These are phyloP conservation scores for Chaetomiaceae sp. DNA, from an alignment of 2,329 filamentous ascomycete species.

Conservation along the genomic window DNA sequence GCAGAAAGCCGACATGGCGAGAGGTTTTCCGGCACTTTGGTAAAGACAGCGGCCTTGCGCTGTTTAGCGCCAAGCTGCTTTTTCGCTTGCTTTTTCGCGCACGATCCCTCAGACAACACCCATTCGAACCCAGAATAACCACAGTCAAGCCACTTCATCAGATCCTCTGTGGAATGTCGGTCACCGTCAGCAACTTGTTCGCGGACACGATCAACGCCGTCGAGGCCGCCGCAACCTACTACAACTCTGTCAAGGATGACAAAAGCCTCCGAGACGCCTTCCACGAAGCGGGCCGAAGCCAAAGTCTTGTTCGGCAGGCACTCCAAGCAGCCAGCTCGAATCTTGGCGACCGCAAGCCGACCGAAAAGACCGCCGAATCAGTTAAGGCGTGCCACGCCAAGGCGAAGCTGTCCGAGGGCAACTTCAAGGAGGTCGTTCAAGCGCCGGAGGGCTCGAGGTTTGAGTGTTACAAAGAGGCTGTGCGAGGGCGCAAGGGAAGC, in stretches of 20 bases:
- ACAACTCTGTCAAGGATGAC: conserved; percentile 7
- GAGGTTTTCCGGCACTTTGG: not conserved
- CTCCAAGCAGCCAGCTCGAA: conserved; percentile 3
- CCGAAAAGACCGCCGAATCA: conserved; percentile 2
- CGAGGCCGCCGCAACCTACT: not conserved
- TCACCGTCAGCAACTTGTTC: not conserved
- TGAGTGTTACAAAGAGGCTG: conserved; percentile 1
- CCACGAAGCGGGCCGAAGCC: conserved; percentile 2
- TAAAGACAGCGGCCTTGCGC: not conserved
- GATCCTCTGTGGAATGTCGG: not conserved
- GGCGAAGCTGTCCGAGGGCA: conserved; percentile 5
- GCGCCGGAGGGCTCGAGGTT: conserved; percentile 1
- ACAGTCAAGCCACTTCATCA: not conserved
- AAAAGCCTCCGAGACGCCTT: conserved; percentile 3
- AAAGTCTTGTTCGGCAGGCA: conserved; percentile 6
- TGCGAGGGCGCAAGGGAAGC: not conserved
- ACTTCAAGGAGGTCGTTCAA: conserved; percentile 8
- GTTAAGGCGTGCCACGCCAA: conserved; percentile 1
- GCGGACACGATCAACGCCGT: conserved; percentile 1
- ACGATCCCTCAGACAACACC: not conserved
- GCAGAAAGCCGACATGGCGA: not conserved
- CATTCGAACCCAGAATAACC: not conserved
- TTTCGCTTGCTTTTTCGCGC: not conserved
- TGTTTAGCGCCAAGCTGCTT: not conserved
- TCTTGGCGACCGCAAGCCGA: conserved; percentile 2